Conservation (phyloP, 768 basidiomycete species). For the Clitopilus passeckerianus region DNA sequence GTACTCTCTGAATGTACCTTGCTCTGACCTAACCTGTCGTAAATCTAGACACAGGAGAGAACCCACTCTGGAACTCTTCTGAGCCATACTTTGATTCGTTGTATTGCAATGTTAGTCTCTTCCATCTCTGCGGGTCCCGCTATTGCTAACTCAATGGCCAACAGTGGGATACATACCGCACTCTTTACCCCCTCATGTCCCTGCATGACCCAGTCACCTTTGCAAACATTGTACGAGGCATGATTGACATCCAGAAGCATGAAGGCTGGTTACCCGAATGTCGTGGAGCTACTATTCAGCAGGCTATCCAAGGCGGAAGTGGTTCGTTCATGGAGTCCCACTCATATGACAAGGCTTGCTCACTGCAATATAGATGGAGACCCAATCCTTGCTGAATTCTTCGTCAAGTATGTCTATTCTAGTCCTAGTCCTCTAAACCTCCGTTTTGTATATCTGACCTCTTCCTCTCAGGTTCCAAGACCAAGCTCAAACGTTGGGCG, state of each 20-base stretch:
- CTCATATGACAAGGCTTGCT: too few species aligned
- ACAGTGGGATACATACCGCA: constrained; percentile 66
- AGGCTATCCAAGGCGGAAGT: constrained; percentile 57
- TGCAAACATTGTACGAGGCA: constrained; percentile 54
- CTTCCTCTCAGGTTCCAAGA: constrained; percentile 37
- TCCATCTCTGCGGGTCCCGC: not conserved
- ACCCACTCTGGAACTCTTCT: constrained; percentile 56
- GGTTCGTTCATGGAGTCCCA: constrained; percentile 29
- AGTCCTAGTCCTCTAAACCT: not conserved
- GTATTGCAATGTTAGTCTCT: constrained; percentile 55
- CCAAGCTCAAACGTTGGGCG: constrained; percentile 40
- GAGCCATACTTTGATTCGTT: constrained; percentile 67
- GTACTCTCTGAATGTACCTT: constrained; percentile 10
- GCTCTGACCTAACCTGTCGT: not conserved
- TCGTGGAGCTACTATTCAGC: constrained; percentile 47
- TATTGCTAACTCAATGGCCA: not conserved
- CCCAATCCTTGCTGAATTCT: constrained; percentile 61
- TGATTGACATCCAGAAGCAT: constrained; percentile 64
- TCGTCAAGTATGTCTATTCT: constrained; percentile 43
- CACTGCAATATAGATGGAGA: constrained; percentile 42
- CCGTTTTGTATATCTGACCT: not conserved
- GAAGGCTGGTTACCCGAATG: constrained; percentile 72
- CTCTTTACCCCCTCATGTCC: constrained; percentile 57
- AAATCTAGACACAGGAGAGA: constrained; percentile 55
- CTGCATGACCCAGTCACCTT: constrained; percentile 59